These are phyloP conservation scores for Yarrowia sp. DNA, from an alignment of 805 yeast genomes.

Conservation along the genomic window DNA sequence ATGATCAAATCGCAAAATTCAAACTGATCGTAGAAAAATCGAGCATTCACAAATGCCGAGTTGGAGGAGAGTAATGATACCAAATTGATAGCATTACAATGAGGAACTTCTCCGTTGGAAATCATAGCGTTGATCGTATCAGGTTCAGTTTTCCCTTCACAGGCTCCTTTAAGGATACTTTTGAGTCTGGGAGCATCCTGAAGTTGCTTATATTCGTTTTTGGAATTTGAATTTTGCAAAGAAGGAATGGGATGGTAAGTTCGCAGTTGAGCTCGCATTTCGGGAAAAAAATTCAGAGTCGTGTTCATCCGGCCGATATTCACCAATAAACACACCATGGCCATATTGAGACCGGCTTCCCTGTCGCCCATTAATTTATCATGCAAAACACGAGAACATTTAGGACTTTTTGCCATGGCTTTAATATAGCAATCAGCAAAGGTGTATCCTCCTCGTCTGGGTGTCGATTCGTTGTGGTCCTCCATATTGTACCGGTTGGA, in stretches of 20 bases:
- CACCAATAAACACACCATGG: slow-evolving; percentile 80
- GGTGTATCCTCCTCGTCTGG: slow-evolving; percentile 47
- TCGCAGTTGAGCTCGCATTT: slow-evolving; percentile 89
- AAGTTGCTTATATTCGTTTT: slow-evolving; percentile 64
- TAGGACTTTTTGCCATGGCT: slow-evolving; percentile 76
- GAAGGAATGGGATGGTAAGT: slow-evolving; percentile 94
- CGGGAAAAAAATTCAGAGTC: slow-evolving; percentile 87
- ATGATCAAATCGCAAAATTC: slow-evolving; percentile 74
- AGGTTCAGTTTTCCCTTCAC: slow-evolving; percentile 62
- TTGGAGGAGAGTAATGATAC: slow-evolving; percentile 70
- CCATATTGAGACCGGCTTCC: slow-evolving; percentile 62
- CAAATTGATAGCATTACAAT: slow-evolving; percentile 70
- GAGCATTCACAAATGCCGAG: slow-evolving; percentile 51
- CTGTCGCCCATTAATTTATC: slow-evolving; percentile 70
- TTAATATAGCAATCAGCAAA: slow-evolving; percentile 82
- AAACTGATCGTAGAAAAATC: slow-evolving; percentile 41
- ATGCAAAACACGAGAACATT: slow-evolving; percentile 76
- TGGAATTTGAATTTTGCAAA: slow-evolving; percentile 63
- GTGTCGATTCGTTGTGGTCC: slow-evolving; percentile 28
- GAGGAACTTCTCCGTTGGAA: slow-evolving; percentile 39
- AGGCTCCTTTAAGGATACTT: slow-evolving; percentile 81
- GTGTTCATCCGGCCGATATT: slow-evolving; percentile 94
- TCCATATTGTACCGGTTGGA: slow-evolving; percentile 43
- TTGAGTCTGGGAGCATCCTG: slow-evolving; percentile 95
- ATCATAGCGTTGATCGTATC: slow-evolving; percentile 49